phyloP scores from a whole-genome alignment of 2,329 filamentous ascomycete genomes.

The Hyphodiscus sp. region DNA sequence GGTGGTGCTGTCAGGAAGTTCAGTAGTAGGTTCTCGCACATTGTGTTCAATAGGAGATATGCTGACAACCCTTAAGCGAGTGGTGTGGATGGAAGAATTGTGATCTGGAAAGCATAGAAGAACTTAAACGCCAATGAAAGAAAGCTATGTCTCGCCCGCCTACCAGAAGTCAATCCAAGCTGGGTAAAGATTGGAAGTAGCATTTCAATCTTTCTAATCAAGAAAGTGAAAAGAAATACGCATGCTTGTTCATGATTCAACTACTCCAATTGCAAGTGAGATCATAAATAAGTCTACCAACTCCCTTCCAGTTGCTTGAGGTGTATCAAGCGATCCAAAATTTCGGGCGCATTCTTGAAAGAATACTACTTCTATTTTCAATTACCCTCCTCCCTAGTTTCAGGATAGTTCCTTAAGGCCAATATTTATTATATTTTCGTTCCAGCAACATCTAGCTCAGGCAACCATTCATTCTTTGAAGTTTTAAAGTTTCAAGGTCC shows the following conservation, averaged over 20 bases:
- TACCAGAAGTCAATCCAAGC: not conserved
- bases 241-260: not conserved
- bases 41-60: constrained; percentile 23
- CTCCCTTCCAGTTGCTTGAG: not conserved
- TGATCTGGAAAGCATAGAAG: constrained; percentile 64
- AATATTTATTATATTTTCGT: not conserved
- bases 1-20: constrained; percentile 67
- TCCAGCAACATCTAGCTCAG: not conserved
- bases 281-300: not conserved
- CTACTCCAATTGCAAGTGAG: not conserved
- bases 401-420: not conserved
- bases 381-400: not conserved
- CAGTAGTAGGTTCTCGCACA: constrained; percentile 61
- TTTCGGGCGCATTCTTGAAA: not conserved
- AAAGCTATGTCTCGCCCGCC: constrained; percentile 5
- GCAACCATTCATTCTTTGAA: not conserved
- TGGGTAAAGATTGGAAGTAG: not conserved
- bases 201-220: not conserved
- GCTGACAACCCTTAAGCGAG: constrained; percentile 49
- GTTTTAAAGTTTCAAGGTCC: not conserved
- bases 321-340: not conserved
- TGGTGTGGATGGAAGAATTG: constrained; percentile 75
- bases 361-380: not conserved
- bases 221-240: not conserved
- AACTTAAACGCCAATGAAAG: constrained; percentile 12